Evolutionary conservation across 768 basidiomycete genomes (phyloP).

Genomic region (Lactarius sanguifluus): DNA sequence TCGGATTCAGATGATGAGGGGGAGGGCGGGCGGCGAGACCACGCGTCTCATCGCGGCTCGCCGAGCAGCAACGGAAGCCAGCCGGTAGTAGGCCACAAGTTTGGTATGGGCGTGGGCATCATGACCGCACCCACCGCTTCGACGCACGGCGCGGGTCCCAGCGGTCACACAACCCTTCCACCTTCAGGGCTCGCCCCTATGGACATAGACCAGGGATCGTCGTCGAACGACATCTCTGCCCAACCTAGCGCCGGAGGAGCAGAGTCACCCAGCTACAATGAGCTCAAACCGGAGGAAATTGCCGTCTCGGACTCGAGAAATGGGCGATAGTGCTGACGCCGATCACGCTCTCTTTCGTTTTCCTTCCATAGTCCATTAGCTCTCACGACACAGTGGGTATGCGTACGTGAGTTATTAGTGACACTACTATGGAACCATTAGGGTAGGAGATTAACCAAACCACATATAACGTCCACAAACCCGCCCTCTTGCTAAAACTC

Average conservation of each 20-base stretch:
- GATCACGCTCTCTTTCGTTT: not conserved
- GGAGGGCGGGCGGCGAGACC: conserved; percentile 77
- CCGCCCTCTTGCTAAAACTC: conserved; percentile 49
- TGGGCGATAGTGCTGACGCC: conserved; percentile 20
- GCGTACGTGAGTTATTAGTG: conserved; percentile 7
- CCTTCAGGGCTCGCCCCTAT: conserved; percentile 22
- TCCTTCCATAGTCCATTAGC: not conserved
- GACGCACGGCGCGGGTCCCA: conserved; percentile 75
- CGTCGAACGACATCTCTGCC: conserved; percentile 14
- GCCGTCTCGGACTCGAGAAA: conserved; percentile 29
- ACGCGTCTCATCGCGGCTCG: conserved; percentile 46
- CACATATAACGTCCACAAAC: conserved; percentile 1
- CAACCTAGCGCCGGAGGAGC: conserved; percentile 14
- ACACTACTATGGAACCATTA: conserved; percentile 10
- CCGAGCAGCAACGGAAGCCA: conserved; percentile 44
- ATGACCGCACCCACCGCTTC: conserved; percentile 58
- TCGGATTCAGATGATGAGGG: conserved; percentile 99
- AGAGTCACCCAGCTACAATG: conserved; percentile 20
- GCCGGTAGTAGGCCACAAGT: conserved; percentile 41
- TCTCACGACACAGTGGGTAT: conserved; percentile 8
- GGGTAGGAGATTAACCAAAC: not conserved
- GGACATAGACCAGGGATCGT: conserved; percentile 25
- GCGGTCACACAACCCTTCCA: conserved; percentile 35
- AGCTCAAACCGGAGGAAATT: conserved; percentile 23
- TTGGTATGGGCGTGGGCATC: conserved; percentile 69